phyloP scores from a whole-genome alignment of 2,329 filamentous ascomycete genomes.

The Paraconiothyrium sp. region DNA sequence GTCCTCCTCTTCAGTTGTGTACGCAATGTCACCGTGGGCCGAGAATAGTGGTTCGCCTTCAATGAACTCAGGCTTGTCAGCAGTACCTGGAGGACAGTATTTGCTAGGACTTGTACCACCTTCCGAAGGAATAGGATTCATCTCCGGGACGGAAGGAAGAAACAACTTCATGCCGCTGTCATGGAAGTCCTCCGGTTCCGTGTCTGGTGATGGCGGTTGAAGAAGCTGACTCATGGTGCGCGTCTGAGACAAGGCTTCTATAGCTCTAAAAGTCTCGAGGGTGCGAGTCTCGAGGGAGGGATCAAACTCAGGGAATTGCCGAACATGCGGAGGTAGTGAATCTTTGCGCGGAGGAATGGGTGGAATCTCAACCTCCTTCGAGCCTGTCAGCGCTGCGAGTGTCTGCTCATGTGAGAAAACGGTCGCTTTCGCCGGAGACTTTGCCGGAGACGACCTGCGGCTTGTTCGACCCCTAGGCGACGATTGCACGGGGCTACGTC shows the following conservation, averaged over 20 bases:
- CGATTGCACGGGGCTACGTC: conserved; percentile 6
- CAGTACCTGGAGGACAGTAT: conserved; percentile 32
- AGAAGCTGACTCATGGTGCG: conserved; percentile 29
- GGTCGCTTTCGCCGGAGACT: neutral
- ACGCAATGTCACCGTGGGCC: conserved; percentile 24
- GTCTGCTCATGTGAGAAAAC: conserved; percentile 3
- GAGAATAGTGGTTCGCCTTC: conserved; percentile 31
- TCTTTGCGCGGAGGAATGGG: conserved; percentile 7
- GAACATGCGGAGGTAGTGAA: neutral
- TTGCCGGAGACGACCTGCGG: conserved; percentile 29
- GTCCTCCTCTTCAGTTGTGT: conserved; percentile 17
- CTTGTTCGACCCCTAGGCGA: conserved; percentile 8
- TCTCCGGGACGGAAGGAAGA: conserved; percentile 19
- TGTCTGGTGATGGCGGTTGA: conserved; percentile 25
- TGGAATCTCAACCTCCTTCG: conserved; percentile 20
- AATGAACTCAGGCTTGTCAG: conserved; percentile 42
- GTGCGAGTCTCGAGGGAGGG: neutral
- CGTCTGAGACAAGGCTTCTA: conserved; percentile 17
- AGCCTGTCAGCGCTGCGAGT: neutral
- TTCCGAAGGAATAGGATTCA: conserved; percentile 19
- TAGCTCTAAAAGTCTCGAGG: neutral
- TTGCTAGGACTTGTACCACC: conserved; percentile 36
- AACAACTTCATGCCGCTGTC: conserved; percentile 21
- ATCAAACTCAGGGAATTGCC: neutral
- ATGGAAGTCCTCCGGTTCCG: conserved; percentile 20